Evolutionary conservation across 2,329 filamentous ascomycete genomes (phyloP).

Genomic region (Neophaeococcomyces aloes): DNA sequence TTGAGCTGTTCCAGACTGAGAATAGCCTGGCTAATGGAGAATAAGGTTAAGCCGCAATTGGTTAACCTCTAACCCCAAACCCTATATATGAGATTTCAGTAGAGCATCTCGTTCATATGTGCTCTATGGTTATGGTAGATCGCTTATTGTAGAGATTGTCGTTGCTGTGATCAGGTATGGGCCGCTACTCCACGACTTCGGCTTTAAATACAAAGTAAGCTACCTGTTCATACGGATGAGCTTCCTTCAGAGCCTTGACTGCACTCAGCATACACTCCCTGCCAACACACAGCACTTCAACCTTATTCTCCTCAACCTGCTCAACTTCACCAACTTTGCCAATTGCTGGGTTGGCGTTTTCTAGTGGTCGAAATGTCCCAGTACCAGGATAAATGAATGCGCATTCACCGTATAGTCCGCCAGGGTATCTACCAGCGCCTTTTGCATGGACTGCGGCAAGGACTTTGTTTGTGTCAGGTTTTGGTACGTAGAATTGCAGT

Average conservation of each 20-base stretch:
- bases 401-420: slow-evolving; percentile 27
- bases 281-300: slow-evolving; percentile 35
- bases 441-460: neutral
- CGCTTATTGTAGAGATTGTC: too few relatives aligned
- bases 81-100: too few relatives aligned
- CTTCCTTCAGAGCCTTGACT: slow-evolving; percentile 31
- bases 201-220: slow-evolving; percentile 36
- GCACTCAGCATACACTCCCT: slow-evolving; percentile 29
- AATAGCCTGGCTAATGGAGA: too few relatives aligned
- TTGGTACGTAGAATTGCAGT: slow-evolving; percentile 1
- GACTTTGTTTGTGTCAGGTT: neutral
- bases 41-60: too few relatives aligned
- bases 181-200: slow-evolving; percentile 22
- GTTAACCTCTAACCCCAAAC: too few relatives aligned
- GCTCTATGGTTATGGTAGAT: too few relatives aligned
- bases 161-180: too few relatives aligned
- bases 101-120: too few relatives aligned
- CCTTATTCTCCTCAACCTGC: slow-evolving; percentile 32
- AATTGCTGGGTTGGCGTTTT: slow-evolving; percentile 32
- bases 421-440: neutral
- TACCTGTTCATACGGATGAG: slow-evolving; percentile 39
- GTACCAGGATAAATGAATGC: slow-evolving; percentile 32
- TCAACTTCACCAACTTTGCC: slow-evolving; percentile 31
- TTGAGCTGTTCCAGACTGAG: too few relatives aligned
- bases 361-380: slow-evolving; percentile 33